Conservation (phyloP, 495 filamentous ascomycete species). For the Bacidia rubella region DNA sequence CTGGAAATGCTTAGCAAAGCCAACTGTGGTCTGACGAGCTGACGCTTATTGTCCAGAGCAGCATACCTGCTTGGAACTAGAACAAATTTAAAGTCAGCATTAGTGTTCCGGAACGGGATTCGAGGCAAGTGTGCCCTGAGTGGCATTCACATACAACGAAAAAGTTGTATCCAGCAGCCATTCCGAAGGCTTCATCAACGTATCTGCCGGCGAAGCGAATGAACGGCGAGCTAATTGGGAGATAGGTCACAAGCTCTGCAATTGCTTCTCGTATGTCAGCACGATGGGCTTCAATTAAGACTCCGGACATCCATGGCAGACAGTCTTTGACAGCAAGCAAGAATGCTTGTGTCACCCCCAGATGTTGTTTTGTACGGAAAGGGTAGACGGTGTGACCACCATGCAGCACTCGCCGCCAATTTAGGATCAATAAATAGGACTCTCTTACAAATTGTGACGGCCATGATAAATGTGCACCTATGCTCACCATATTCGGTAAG, state of each 20-base stretch:
- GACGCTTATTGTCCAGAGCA: too few relatives aligned
- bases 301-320: too few relatives aligned
- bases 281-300: conserved; percentile 9
- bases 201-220: conserved; percentile 71
- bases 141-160: conserved; percentile 49
- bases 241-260: conserved; percentile 72
- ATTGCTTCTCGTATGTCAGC: conserved; percentile 29
- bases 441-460: conserved; percentile 47
- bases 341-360: too few relatives aligned
- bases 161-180: conserved; percentile 57
- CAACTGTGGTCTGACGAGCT: too few relatives aligned
- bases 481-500: conserved; percentile 4
- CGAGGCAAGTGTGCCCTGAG: too few relatives aligned
- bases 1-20: too few relatives aligned
- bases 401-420: not conserved
- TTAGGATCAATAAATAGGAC: not conserved
- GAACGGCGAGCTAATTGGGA: conserved; percentile 70
- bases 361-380: too few relatives aligned
- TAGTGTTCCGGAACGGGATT: too few relatives aligned
- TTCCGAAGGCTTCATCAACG: conserved; percentile 54
- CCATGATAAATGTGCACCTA: conserved; percentile 56
- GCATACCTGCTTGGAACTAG: too few relatives aligned
- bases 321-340: too few relatives aligned
- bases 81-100: too few relatives aligned
- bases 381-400: not conserved